A percentile compares a stretch with the other conserved stretches of the same genome.
Evolutionary conservation across 2,329 filamentous ascomycete genomes (phyloP).

Genomic region (Trichoderma sp.): DNA sequence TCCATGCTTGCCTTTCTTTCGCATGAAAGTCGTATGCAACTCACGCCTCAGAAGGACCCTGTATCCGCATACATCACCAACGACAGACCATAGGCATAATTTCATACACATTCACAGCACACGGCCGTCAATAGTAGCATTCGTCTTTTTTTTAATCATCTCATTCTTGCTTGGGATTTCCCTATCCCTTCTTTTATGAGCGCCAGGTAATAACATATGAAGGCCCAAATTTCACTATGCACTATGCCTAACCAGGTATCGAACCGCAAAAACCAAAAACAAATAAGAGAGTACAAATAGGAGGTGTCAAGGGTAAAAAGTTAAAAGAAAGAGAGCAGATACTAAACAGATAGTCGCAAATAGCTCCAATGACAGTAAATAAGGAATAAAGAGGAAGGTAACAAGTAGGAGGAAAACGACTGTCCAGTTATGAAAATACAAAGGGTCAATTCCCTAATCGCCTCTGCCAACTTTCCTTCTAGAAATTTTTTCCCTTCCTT

Average conservation of each 20-base stretch:
- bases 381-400: not conserved
- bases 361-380: not conserved
- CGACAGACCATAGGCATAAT: not conserved
- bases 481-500: slow-evolving; percentile 20
- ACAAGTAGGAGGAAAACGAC: not conserved
- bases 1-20: not conserved
- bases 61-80: not conserved
- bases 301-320: not conserved
- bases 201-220: not conserved
- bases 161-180: slow-evolving; percentile 9
- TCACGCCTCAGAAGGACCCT: not conserved
- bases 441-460: slow-evolving; percentile 4
- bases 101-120: not conserved
- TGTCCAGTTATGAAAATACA: slow-evolving; percentile 18
- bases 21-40: not conserved
- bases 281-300: not conserved
- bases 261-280: slow-evolving; percentile 12
- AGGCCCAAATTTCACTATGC: not conserved
- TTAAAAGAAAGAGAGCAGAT: not conserved
- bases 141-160: not conserved
- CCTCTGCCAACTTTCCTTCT: slow-evolving; percentile 18
- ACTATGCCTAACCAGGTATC: slow-evolving; percentile 27
- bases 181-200: slow-evolving; percentile 19
- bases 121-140: not conserved
- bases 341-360: not conserved